Percentiles rank a stretch among this genome's conserved stretches.
Conservation (phyloP, 2,329 filamentous ascomycete species). For the Epichloe sylvatica region DNA sequence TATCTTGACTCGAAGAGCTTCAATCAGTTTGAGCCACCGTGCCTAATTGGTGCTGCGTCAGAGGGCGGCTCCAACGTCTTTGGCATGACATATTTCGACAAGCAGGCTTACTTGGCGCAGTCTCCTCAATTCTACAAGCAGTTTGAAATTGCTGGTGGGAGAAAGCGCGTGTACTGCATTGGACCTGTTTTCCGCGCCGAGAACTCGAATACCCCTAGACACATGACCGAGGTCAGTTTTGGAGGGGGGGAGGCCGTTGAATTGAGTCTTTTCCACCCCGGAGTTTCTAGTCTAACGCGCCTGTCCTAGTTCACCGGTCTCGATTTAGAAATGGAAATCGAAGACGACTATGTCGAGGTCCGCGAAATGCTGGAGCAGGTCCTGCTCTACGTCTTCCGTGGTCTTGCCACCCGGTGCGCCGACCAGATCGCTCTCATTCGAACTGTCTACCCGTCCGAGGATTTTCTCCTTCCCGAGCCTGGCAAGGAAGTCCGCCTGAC, state of each 20-base stretch:
- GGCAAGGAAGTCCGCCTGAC: slow-evolving; percentile 65
- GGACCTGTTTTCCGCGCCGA: slow-evolving; percentile 78
- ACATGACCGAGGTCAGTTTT: slow-evolving; percentile 56
- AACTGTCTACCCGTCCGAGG: slow-evolving; percentile 60
- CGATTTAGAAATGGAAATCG: slow-evolving; percentile 82
- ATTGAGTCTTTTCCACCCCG: background rate
- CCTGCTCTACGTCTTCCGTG: slow-evolving; percentile 66
- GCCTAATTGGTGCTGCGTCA: slow-evolving; percentile 76
- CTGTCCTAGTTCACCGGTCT: slow-evolving; percentile 54
- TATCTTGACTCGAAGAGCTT: slow-evolving; percentile 67
- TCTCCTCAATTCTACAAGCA: slow-evolving; percentile 83
- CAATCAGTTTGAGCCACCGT: slow-evolving; percentile 76
- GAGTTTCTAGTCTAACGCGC: background rate
- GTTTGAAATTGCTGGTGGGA: slow-evolving; percentile 65
- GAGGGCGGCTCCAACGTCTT: slow-evolving; percentile 93
- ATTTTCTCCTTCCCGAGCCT: slow-evolving; percentile 59
- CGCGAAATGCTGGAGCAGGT: slow-evolving; percentile 57
- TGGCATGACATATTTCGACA: slow-evolving; percentile 75
- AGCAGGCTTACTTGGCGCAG: slow-evolving; percentile 66
- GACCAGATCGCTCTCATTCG: slow-evolving; percentile 61
- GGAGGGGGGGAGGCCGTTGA: background rate
- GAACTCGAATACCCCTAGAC: slow-evolving; percentile 68
- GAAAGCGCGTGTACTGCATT: slow-evolving; percentile 65
- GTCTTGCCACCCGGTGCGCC: slow-evolving; percentile 37
- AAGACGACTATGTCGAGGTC: slow-evolving; percentile 65